Conservation (phyloP, 2,329 filamentous ascomycete species). For the Hypoxylon sp. region DNA sequence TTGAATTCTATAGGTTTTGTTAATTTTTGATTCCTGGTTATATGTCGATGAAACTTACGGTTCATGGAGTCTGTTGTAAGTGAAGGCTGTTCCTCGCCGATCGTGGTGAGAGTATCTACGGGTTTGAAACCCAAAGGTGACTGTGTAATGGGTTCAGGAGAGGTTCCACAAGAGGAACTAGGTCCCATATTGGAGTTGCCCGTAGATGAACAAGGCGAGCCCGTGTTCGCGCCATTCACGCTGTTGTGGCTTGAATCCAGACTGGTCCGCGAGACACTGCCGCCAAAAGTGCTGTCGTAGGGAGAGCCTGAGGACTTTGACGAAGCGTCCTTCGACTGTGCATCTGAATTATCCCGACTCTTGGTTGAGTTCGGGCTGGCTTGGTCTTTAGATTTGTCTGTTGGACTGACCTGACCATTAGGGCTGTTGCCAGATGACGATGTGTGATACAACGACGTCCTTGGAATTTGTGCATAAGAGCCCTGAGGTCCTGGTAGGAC, state of each 20-base stretch:
- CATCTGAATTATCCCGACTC: conserved; percentile 56
- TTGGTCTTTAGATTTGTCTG: conserved; percentile 53
- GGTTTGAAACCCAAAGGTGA: conserved; percentile 78
- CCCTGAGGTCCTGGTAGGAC: conserved; percentile 69
- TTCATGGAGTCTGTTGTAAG: conserved; percentile 60
- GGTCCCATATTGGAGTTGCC: conserved; percentile 69
- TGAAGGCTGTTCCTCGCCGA: conserved; percentile 74
- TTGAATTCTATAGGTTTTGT: conserved; percentile 53
- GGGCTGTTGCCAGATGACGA: conserved; percentile 51
- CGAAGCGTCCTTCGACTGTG: conserved; percentile 64
- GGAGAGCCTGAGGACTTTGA: conserved; percentile 67
- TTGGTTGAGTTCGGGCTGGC: conserved; percentile 55
- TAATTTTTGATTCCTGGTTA: conserved; percentile 19
- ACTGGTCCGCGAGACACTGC: conserved; percentile 65
- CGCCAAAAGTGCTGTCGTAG: conserved; percentile 61
- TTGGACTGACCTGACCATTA: conserved; percentile 56
- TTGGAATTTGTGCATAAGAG: conserved; percentile 33
- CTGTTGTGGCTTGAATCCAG: conserved; percentile 66
- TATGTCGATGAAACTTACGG: conserved; percentile 59
- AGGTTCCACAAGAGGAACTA: conserved; percentile 80
- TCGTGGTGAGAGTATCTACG: conserved; percentile 73
- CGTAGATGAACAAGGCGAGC: conserved; percentile 75
- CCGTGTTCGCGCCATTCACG: conserved; percentile 68
- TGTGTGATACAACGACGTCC: conserved; percentile 46
- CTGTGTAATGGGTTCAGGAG: conserved; percentile 81